Conservation (phyloP, 352 stramenopile genomes). For the Phytopythium ostracodes region DNA sequence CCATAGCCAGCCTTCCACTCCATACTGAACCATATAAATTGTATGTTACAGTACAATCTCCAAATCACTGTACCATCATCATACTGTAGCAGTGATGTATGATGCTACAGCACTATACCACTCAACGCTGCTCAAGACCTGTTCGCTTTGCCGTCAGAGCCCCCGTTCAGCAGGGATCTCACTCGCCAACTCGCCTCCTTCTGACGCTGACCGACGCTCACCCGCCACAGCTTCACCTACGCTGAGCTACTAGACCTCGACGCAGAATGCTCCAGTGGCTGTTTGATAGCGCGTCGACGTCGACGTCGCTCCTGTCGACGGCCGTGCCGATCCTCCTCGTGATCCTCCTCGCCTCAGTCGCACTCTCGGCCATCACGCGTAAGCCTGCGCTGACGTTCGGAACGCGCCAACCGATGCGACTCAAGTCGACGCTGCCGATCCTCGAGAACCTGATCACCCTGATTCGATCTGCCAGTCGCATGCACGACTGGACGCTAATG, state of each 20-base stretch:
- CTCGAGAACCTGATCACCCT: slow-evolving; percentile 21
- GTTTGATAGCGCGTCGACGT: neutral
- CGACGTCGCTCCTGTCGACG: neutral
- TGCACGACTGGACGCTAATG: slow-evolving; percentile 13
- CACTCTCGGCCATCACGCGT: neutral
- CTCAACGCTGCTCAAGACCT: too few species aligned
- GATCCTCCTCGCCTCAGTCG: neutral
- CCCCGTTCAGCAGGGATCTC: neutral
- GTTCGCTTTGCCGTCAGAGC: too few species aligned
- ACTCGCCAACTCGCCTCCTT: neutral
- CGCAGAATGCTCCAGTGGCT: neutral
- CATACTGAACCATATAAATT: too few species aligned
- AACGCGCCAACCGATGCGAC: slow-evolving; percentile 7
- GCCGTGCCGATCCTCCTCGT: neutral
- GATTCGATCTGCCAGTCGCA: neutral
- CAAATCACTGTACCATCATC: too few species aligned
- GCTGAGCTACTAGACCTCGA: too few species aligned
- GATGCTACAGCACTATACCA: too few species aligned
- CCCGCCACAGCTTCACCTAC: too few species aligned
- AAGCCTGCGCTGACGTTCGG: neutral
- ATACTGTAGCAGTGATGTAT: too few species aligned
- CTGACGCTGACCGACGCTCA: neutral
- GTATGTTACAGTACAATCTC: too few species aligned
- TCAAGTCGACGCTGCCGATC: slow-evolving; percentile 17
- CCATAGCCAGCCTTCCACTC: too few species aligned